Percentiles rank a stretch among this genome's conserved stretches.
These are phyloP conservation scores for Phytophthora multivora DNA, from an alignment of 352 stramenopile species.

Conservation along the genomic window DNA sequence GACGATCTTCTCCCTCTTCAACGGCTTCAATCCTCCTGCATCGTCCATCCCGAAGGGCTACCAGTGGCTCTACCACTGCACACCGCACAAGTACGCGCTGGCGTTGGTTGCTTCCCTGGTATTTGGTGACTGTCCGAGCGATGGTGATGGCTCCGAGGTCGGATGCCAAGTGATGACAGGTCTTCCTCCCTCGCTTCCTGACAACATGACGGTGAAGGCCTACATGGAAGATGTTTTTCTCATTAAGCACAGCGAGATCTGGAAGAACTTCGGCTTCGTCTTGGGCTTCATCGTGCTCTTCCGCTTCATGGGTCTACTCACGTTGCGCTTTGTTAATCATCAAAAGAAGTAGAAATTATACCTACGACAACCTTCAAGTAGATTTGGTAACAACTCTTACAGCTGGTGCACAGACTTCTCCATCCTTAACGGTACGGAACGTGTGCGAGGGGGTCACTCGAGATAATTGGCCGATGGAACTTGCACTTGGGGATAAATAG, in stretches of 20 bases:
- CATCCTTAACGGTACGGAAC: no score
- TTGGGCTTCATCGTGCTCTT: conserved; percentile 34
- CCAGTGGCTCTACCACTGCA: conserved; percentile 27
- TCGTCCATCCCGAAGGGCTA: conserved; percentile 8
- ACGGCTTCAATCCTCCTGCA: conserved; percentile 28
- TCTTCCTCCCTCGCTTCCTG: conserved; percentile 28
- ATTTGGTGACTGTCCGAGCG: conserved; percentile 24
- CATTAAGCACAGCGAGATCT: conserved; percentile 39
- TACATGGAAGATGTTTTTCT: conserved; percentile 36
- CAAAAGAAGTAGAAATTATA: conserved; percentile 56
- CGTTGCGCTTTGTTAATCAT: conserved; percentile 35
- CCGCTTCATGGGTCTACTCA: conserved; percentile 17
- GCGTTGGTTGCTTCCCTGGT: conserved; percentile 4
- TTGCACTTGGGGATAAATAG: no score
- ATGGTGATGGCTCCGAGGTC: conserved; percentile 21
- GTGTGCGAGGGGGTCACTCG: no score
- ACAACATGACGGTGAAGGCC: conserved; percentile 32
- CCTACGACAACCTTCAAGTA: no score
- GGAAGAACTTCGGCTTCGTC: conserved; percentile 29
- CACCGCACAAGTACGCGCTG: conserved; percentile 25
- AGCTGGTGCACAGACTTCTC: no score
- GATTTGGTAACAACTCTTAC: no score
- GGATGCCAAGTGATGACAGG: conserved; percentile 39
- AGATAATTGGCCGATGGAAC: no score
- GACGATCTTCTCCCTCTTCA: conserved; percentile 26